Conservation (phyloP, 495 filamentous ascomycete genomes). For the Pseudevernia furfuracea region DNA sequence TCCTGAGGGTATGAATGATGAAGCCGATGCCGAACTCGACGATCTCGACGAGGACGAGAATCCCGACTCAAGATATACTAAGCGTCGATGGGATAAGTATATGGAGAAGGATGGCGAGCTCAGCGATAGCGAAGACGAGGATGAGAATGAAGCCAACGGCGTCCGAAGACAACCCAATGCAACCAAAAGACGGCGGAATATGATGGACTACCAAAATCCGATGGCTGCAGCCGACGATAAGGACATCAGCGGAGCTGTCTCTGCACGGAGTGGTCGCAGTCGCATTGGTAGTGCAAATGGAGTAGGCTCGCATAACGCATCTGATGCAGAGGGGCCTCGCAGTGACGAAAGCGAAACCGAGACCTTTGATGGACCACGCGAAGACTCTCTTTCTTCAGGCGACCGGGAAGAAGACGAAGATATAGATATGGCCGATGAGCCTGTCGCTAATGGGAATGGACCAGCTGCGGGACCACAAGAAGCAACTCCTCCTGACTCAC, state of each 20-base stretch:
- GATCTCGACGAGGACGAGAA: constrained; percentile 88
- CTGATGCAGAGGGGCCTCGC: constrained; percentile 42
- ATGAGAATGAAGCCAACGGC: constrained; percentile 66
- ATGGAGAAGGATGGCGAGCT: constrained; percentile 66
- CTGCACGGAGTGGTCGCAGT: constrained; percentile 34
- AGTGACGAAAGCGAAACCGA: constrained; percentile 39
- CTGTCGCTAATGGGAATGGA: constrained; percentile 23
- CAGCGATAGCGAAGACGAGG: constrained; percentile 85
- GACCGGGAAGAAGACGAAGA: constrained; percentile 54
- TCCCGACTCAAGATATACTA: constrained; percentile 72
- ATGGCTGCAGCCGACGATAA: constrained; percentile 57
- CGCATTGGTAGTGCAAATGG: constrained; percentile 37
- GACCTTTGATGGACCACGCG: constrained; percentile 38
- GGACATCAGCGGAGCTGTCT: constrained; percentile 53
- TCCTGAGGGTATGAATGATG: constrained; percentile 64
- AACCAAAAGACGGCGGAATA: constrained; percentile 52
- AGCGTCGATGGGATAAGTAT: constrained; percentile 75
- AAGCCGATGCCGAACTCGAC: constrained; percentile 80
- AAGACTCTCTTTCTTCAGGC: constrained; percentile 32
- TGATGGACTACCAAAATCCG: constrained; percentile 63
- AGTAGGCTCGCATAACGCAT: constrained; percentile 36
- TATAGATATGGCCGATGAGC: constrained; percentile 56
- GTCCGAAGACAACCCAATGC: constrained; percentile 52
- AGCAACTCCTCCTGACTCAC: constrained; percentile 30
- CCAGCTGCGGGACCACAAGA: constrained; percentile 30